Evolutionary conservation across 75 land plant genomes (phyloP), one percentile per base, ranked within the genome.

Genomic region (Cryptomeria japonica): DNA sequence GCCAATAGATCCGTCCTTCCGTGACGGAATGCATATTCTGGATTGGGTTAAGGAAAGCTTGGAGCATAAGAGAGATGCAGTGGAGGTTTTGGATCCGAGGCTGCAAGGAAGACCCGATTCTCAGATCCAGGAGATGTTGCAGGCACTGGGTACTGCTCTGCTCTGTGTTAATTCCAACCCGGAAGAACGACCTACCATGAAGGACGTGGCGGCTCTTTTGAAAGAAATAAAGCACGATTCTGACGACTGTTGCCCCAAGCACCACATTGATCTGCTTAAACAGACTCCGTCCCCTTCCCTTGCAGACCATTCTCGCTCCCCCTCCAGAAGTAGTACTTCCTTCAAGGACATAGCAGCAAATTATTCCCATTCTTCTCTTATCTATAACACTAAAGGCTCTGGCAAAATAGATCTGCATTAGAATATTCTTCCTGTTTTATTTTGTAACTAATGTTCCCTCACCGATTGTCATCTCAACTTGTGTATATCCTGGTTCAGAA

Each of bases 121-220:
- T 9, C 94, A 94, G 83, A 91, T 97, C 12, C 96, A 96, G 80
- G 97, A 96, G 88, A 97, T 96, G 96, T 91, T 93, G 49, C 97
- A 97, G 72, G 92, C 91, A 16, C 91, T 96, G 8, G 99, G 96
- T 11, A 93, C 95, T 22, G 89, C 97, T 12, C 84, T 97, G 8
- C 90, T 97, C 73, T 97, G 99, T 90, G 93, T 93, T 0, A 95
- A 93, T 77, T 87, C 87, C 84, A 89, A 90, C 15, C 89, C 95
- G 3, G 90, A 92, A 18, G 99, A 97, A 22, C 88, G 99, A 14
- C 99, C 97, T 3, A 88, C 94, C 72, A 97, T 97, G 99, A 97
- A 97, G 86, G 99, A 97, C 37, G 99, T 97, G 5, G 99, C 95
- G 25, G 96, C 94, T 1, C 53, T 97, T 82, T 88, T 97, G 75